Conservation (phyloP, 306 rosid genomes). For the Malus fusca region DNA sequence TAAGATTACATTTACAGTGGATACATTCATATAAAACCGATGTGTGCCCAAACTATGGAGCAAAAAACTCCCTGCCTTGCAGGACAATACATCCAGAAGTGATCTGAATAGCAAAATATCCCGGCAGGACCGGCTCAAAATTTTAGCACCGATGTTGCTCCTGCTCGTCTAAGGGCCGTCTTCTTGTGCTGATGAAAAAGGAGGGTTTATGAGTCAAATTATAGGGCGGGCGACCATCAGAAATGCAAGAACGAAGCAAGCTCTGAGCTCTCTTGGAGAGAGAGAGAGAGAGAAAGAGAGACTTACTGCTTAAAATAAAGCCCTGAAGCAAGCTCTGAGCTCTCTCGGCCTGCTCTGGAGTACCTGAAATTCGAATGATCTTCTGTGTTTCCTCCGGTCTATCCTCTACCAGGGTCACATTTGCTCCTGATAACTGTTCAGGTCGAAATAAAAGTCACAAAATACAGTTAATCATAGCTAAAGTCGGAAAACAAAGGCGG, state of each 20-base stretch:
- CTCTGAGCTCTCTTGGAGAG: too few relatives aligned
- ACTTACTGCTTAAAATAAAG: constrained; percentile 90
- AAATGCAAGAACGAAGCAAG: not conserved
- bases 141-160: constrained; percentile 8
- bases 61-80: not conserved
- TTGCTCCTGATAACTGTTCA: constrained; percentile 90
- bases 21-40: constrained; percentile 6
- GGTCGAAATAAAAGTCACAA: constrained; percentile 11
- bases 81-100: not conserved
- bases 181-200: constrained; percentile 75
- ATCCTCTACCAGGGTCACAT: constrained; percentile 79
- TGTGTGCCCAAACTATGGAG: constrained; percentile 1
- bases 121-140: constrained; percentile 13
- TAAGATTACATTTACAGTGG: constrained; percentile 44
- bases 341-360: constrained; percentile 95
- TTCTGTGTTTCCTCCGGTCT: constrained; percentile 67
- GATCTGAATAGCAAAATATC: not conserved
- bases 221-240: not conserved
- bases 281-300: constrained; percentile 7
- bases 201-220: not conserved
- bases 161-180: constrained; percentile 54
- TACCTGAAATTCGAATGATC: constrained; percentile 83
- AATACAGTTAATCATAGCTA: not conserved
- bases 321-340: constrained; percentile 99
- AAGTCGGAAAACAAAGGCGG: not conserved